Conservation (phyloP, 768 basidiomycete genomes). For the Serendipita sp. region DNA sequence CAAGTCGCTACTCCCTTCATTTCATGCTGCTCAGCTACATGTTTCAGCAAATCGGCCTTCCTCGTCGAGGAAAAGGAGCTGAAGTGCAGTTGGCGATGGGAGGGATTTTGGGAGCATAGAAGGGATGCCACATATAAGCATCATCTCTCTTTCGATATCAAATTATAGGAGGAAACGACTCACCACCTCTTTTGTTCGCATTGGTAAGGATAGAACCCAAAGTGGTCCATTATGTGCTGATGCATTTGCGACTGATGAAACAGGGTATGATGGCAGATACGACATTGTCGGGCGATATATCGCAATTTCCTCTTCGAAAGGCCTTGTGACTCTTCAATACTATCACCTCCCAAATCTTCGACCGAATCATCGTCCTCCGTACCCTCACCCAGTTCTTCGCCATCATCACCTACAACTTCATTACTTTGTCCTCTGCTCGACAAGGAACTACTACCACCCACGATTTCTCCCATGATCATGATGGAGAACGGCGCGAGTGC, state of each 20-base stretch:
- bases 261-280: neutral
- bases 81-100: neutral
- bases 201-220: neutral
- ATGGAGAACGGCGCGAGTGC: neutral
- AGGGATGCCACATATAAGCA: too few relatives aligned
- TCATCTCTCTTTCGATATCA: too few relatives aligned
- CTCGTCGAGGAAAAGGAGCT: neutral
- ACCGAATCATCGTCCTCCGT: too few relatives aligned
- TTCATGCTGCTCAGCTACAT: neutral
- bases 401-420: too few relatives aligned
- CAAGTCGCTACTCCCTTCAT: neutral
- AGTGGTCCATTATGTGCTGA: neutral
- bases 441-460: too few relatives aligned
- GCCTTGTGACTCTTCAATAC: too few relatives aligned
- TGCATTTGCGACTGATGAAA: neutral
- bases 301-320: too few relatives aligned
- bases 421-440: too few relatives aligned
- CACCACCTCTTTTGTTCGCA: neutral
- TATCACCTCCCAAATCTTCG: too few relatives aligned
- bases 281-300: neutral
- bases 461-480: neutral
- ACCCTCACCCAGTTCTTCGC: too few relatives aligned
- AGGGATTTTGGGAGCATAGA: too few relatives aligned
- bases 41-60: neutral
- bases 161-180: too few relatives aligned